phyloP scores from a whole-genome alignment of 441 rosid species.

The Hura crepitans region DNA sequence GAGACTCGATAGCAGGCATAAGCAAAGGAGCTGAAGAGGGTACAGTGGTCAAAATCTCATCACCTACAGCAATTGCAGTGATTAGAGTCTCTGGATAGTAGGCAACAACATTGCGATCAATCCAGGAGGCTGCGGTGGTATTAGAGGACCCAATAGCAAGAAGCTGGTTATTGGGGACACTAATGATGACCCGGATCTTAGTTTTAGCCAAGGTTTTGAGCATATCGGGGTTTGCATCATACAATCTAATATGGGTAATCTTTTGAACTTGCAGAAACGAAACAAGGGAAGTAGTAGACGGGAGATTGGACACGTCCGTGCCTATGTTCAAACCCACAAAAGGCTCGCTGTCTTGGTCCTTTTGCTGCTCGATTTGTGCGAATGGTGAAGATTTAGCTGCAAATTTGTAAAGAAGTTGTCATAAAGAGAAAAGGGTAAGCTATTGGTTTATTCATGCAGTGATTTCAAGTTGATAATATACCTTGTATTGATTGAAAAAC shows the following conservation, averaged over 20 bases:
- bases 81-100: conserved; percentile 73
- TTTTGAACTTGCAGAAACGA: conserved; percentile 72
- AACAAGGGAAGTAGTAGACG: conserved; percentile 48
- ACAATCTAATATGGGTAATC: conserved; percentile 67
- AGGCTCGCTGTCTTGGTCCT: conserved; percentile 57
- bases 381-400: conserved; percentile 37
- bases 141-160: conserved; percentile 90
- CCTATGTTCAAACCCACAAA: conserved; percentile 83
- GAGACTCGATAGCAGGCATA: conserved; percentile 73
- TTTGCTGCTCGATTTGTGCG: conserved; percentile 37
- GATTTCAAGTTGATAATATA: conserved; percentile 15
- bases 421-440: conserved; percentile 11
- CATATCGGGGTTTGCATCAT: conserved; percentile 74
- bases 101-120: conserved; percentile 72
- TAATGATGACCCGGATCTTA: conserved; percentile 79
- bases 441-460: not conserved
- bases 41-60: conserved; percentile 81
- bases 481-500: conserved; percentile 33
- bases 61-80: conserved; percentile 73
- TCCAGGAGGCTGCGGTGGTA: conserved; percentile 81
- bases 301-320: conserved; percentile 59
- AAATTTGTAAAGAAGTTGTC: conserved; percentile 14
- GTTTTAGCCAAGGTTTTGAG: conserved; percentile 78
- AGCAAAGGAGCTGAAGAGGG: conserved; percentile 80
- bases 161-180: conserved; percentile 94